phyloP scores from a whole-genome alignment of 2,329 filamentous ascomycete genomes.

The Paraconiothyrium brasiliense region DNA sequence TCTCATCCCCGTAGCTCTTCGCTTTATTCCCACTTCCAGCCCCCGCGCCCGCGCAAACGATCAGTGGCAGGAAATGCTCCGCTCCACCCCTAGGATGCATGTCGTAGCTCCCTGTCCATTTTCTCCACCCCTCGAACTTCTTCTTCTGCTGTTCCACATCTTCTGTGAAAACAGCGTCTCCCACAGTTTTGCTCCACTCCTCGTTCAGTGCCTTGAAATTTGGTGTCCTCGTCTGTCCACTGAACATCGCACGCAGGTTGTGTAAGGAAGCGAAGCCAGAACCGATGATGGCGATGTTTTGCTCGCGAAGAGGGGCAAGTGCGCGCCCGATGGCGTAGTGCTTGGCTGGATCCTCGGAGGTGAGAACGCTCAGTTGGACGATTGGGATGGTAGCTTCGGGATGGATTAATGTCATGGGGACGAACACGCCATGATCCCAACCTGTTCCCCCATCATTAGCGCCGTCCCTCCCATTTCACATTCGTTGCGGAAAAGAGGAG shows the following conservation, averaged over 20 bases:
- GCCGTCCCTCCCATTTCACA: not conserved
- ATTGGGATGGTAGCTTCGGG: constrained; percentile 64
- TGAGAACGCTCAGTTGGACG: constrained; percentile 66
- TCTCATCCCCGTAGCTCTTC: constrained; percentile 60
- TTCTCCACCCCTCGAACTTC: constrained; percentile 59
- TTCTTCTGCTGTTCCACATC: constrained; percentile 49
- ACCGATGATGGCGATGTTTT: constrained; percentile 68
- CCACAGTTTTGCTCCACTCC: constrained; percentile 61
- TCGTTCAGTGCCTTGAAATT: constrained; percentile 43
- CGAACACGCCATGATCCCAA: constrained; percentile 71
- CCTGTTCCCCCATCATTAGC: constrained; percentile 33
- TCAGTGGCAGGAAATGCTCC: constrained; percentile 68
- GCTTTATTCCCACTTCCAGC: constrained; percentile 54
- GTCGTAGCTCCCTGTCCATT: constrained; percentile 58
- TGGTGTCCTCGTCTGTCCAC: constrained; percentile 32
- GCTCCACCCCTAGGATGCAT: constrained; percentile 65
- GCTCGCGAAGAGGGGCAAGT: constrained; percentile 59
- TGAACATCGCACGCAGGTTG: constrained; percentile 62
- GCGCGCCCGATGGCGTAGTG: constrained; percentile 65
- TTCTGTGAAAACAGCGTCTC: constrained; percentile 50
- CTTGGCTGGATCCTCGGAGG: constrained; percentile 59
- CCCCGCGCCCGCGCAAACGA: constrained; percentile 64
- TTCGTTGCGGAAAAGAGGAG: not conserved
- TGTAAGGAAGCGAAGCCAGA: constrained; percentile 69
- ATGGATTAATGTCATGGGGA: constrained; percentile 65